phyloP scores from a whole-genome alignment of 2,329 filamentous ascomycete species.

The Ascocoryne sarcoides region DNA sequence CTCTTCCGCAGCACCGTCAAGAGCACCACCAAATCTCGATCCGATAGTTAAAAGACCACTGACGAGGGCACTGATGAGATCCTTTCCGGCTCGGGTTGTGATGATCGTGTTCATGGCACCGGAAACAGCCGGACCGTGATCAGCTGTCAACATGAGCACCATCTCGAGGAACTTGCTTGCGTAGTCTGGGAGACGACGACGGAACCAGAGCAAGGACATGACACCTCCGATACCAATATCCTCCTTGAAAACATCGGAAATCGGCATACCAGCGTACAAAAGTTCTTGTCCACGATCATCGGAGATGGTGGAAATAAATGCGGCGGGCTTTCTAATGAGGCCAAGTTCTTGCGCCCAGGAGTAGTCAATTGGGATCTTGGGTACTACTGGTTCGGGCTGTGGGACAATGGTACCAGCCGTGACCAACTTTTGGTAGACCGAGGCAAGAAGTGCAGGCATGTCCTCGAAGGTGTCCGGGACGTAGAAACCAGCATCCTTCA shows the following conservation, averaged over 20 bases:
- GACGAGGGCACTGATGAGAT: conserved; percentile 90
- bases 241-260: conserved; percentile 99
- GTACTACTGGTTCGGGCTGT: conserved; percentile 79
- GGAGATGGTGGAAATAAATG: conserved; percentile 99
- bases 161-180: conserved; percentile 99
- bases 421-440: conserved; percentile 84
- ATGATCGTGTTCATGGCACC: conserved; percentile 99
- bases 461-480: conserved; percentile 97
- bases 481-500: conserved; percentile 89
- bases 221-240: conserved; percentile 99
- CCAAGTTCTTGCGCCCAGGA: conserved; percentile 99
- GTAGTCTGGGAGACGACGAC: conserved; percentile 88
- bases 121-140: conserved; percentile 97
- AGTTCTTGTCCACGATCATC: conserved; percentile 99
- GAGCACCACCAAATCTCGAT: conserved; percentile 95
- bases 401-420: conserved; percentile 77
- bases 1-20: conserved; percentile 95
- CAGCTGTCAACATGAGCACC: conserved; percentile 99
- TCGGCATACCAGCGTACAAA: conserved; percentile 97
- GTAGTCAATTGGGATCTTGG: conserved; percentile 99
- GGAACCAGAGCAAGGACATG: conserved; percentile 99
- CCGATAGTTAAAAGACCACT: conserved; percentile 97
- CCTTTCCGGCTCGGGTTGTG: conserved; percentile 97
- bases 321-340: conserved; percentile 98
- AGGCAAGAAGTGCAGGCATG: conserved; percentile 65